phyloP scores from a whole-genome alignment of 2,329 filamentous ascomycete genomes.

The Cladophialophora bantiana region DNA sequence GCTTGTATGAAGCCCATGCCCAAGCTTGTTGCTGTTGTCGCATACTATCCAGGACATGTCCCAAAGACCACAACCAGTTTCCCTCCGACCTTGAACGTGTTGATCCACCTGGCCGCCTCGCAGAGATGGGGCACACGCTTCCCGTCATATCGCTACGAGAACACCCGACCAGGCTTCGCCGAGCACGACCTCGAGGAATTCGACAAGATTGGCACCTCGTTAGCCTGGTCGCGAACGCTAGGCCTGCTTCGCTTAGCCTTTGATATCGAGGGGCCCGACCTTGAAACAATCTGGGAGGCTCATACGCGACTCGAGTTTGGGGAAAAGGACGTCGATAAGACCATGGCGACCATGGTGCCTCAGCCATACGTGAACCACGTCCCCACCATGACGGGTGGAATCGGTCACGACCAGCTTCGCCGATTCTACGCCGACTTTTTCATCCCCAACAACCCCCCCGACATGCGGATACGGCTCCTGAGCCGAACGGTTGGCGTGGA shows the following conservation, averaged over 20 bases:
- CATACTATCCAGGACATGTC: constrained; percentile 68
- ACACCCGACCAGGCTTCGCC: constrained; percentile 70
- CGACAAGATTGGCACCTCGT: constrained; percentile 66
- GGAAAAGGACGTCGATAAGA: constrained; percentile 46
- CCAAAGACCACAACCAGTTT: constrained; percentile 55
- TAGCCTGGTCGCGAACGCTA: constrained; percentile 74
- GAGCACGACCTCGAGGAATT: constrained; percentile 74
- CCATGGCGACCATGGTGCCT: constrained; percentile 42
- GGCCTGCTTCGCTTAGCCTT: constrained; percentile 67
- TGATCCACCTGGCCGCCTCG: constrained; percentile 65
- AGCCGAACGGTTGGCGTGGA: constrained; percentile 65
- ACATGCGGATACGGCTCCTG: constrained; percentile 61
- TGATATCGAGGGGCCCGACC: constrained; percentile 45
- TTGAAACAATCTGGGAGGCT: constrained; percentile 51
- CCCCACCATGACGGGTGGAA: constrained; percentile 52
- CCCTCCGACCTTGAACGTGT: constrained; percentile 52
- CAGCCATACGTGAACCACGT: constrained; percentile 46
- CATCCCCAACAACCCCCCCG: constrained; percentile 58
- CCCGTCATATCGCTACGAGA: constrained; percentile 61
- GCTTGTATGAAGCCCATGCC: constrained; percentile 64
- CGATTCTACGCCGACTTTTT: constrained; percentile 66
- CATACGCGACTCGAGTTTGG: constrained; percentile 44
- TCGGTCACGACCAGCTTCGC: constrained; percentile 50
- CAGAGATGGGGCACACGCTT: constrained; percentile 43
- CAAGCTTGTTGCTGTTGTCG: constrained; percentile 65